A percentile compares a stretch with the other conserved stretches of the same genome.
Conservation (phyloP, 768 basidiomycete species). For the Lentinula boryana region DNA sequence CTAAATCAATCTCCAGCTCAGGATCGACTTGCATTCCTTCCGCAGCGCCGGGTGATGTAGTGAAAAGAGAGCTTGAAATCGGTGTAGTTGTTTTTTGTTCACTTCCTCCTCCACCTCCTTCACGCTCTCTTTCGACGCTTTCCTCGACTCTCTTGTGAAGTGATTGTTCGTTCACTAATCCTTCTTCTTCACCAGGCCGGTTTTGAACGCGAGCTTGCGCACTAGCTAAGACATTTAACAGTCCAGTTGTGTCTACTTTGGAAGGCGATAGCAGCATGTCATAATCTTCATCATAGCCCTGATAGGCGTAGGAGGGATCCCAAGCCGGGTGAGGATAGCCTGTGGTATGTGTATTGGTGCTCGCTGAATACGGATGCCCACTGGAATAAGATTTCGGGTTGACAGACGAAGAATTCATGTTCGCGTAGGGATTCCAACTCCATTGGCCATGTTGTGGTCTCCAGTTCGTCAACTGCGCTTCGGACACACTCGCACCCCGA, state of each 20-base stretch:
- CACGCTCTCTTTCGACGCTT: conserved; percentile 3
- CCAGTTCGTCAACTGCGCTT: conserved; percentile 38
- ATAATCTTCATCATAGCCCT: not conserved
- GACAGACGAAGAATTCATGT: conserved; percentile 51
- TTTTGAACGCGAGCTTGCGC: not conserved
- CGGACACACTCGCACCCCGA: conserved; percentile 45
- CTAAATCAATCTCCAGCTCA: conserved; percentile 40
- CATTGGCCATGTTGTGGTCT: conserved; percentile 41
- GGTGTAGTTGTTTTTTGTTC: conserved; percentile 8
- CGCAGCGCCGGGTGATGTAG: conserved; percentile 25
- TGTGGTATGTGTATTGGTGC: conserved; percentile 10
- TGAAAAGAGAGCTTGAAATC: not conserved
- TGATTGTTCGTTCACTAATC: not conserved
- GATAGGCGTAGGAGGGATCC: not conserved
- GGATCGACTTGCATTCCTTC: conserved; percentile 65
- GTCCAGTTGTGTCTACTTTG: not conserved
- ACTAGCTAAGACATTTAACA: not conserved
- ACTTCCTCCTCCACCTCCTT: conserved; percentile 20
- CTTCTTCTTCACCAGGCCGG: not conserved
- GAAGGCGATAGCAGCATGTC: not conserved
- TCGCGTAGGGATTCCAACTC: conserved; percentile 64
- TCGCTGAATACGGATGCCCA: not conserved
- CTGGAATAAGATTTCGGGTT: conserved; percentile 18
- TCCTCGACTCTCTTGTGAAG: too few species aligned
- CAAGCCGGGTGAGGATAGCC: not conserved